Evolutionary conservation across 2,329 filamentous ascomycete genomes (phyloP).

Genomic region (Neofusicoccum sp.): DNA sequence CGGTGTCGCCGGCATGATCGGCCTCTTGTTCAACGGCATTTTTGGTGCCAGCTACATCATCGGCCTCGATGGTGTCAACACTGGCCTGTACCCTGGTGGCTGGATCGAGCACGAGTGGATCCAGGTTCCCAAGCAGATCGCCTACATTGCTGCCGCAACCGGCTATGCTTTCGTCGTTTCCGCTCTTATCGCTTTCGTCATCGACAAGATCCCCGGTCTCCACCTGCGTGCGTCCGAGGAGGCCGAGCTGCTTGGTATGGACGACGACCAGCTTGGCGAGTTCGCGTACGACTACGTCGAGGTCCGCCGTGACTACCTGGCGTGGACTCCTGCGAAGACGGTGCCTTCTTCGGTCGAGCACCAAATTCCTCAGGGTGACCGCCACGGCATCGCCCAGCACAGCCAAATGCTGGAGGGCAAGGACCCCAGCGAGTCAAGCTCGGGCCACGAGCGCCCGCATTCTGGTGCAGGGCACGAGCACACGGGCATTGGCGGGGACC

Average conservation of each 20-base stretch:
- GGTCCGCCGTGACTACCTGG: constrained; percentile 83
- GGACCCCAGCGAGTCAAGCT: constrained; percentile 49
- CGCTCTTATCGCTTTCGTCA: constrained; percentile 70
- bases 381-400: constrained; percentile 73
- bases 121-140: constrained; percentile 77
- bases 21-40: constrained; percentile 76
- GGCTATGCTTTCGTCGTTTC: constrained; percentile 75
- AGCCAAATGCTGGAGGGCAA: constrained; percentile 65
- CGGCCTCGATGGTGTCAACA: constrained; percentile 74
- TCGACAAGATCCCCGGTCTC: constrained; percentile 76
- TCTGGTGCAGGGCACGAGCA: constrained; percentile 41
- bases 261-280: constrained; percentile 87
- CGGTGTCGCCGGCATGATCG: constrained; percentile 79
- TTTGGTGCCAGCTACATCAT: constrained; percentile 77
- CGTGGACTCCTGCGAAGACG: constrained; percentile 77
- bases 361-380: constrained; percentile 64
- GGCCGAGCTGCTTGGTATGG: constrained; percentile 84
- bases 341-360: constrained; percentile 64
- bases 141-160: constrained; percentile 69
- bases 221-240: constrained; percentile 79
- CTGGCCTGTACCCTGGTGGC: constrained; percentile 62
- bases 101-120: constrained; percentile 76
- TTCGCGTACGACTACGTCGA: constrained; percentile 91
- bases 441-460: constrained; percentile 28
- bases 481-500: constrained; percentile 54